A percentile compares a stretch with the other conserved stretches of the same genome.
Evolutionary conservation across 495 filamentous ascomycete genomes (phyloP).

Genomic region (Parathielavia appendiculata): DNA sequence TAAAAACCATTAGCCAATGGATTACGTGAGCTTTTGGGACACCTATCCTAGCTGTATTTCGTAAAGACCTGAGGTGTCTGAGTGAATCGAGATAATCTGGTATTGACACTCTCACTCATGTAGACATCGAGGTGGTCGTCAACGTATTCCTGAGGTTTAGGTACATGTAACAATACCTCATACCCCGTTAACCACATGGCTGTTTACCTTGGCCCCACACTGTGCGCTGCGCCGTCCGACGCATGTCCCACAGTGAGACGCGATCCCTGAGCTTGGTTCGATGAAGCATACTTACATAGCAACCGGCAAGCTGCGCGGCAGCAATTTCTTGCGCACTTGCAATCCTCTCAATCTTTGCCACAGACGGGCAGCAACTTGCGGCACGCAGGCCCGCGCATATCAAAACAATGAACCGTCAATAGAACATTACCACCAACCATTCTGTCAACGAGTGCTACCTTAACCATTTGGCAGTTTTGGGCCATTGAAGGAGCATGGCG

Average conservation of each 20-base stretch:
- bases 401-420: not conserved
- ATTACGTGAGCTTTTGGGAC: too few relatives aligned
- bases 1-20: too few relatives aligned
- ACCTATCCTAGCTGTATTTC: too few relatives aligned
- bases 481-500: conserved; percentile 33
- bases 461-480: not conserved
- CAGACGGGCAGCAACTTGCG: not conserved
- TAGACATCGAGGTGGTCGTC: too few relatives aligned
- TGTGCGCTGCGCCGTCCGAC: not conserved
- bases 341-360: not conserved
- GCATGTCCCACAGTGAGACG: not conserved
- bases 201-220: not conserved
- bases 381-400: not conserved
- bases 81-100: too few relatives aligned
- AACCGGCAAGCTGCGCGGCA: not conserved
- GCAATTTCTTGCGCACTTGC: not conserved
- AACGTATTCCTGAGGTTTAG: too few relatives aligned
- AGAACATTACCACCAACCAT: not conserved
- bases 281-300: not conserved
- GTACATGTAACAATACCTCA: too few relatives aligned
- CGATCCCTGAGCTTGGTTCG: not conserved
- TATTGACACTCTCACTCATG: too few relatives aligned
- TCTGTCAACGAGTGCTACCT: not conserved
- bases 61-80: too few relatives aligned
- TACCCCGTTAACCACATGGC: too few relatives aligned